Base-by-base conservation (phyloP, 805 yeast genomes). In the Pichia paraexigua region DNA sequence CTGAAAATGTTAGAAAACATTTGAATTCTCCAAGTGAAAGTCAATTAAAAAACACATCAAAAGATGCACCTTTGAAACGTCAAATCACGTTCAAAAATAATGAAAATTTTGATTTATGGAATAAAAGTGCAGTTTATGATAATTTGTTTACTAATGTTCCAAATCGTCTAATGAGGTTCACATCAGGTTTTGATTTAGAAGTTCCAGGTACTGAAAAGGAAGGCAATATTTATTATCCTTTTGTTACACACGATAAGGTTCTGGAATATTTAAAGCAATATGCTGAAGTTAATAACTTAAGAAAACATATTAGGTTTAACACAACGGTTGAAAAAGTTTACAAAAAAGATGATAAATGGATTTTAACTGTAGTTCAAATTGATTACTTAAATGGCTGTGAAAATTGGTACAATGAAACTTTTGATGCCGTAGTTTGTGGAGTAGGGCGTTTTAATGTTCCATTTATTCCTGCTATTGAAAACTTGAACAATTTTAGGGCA, bases 401-500 rank as follows among this genome's bases (percentile, higher is more conserved):
- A 59, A 17, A 52, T 51, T 73, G 75, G 75, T 73, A 72, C 54
- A 59, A 54, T 42, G 72, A 72, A 56, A 56, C 58, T 25, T 73
- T 71, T 55, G 77, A 73, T 60, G 77, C 71, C 2, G 65, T 73
- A 12, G 67, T 73, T 8, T 54, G 69, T 25, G 68, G 75, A 17
- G 64, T 64, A 50, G 78, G 78, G 25, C 71, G 68, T 50, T 71
- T 65, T 58, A 63, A 70, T 37, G 64, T 74, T 3, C 78, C 79
- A 3, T 62, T 60, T 49, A 56, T 64, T 48, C 78, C 78, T 3
- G 48, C 60, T 25, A 60, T 70, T 28, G 57, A 56, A 11, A 73
- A 73, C 2, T 53, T 73, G 32, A 60, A 66, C 15, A 65, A 66
- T 43, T 71, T 56, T 53, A 63, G 60, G 43, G 37, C 56, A 40